A percentile compares a stretch with the other conserved stretches of the same genome.
phyloP scores from a whole-genome alignment of 2,329 filamentous ascomycete genomes.

The Penicillium sumatraense region DNA sequence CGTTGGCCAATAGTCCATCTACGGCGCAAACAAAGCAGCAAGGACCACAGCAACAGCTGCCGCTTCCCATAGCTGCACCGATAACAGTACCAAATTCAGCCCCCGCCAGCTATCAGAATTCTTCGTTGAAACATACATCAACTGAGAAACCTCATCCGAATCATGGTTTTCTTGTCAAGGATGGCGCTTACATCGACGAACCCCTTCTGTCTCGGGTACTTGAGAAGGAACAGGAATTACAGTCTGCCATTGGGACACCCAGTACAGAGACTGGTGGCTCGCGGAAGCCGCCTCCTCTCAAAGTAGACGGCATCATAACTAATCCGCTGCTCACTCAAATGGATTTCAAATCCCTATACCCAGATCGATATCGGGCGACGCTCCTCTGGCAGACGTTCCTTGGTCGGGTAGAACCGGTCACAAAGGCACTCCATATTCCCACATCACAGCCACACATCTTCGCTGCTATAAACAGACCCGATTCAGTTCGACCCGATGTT shows the following conservation, averaged over 20 bases:
- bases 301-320: constrained; percentile 27
- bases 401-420: constrained; percentile 31
- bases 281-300: constrained; percentile 16
- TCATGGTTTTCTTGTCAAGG: constrained; percentile 26
- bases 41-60: neutral
- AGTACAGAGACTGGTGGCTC: constrained; percentile 1
- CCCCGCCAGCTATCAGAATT: neutral
- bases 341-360: constrained; percentile 22
- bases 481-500: constrained; percentile 22
- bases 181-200: constrained; percentile 37
- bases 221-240: constrained; percentile 33
- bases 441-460: constrained; percentile 32
- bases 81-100: neutral
- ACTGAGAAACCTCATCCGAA: neutral
- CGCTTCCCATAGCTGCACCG: neutral
- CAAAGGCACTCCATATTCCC: constrained; percentile 36
- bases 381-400: constrained; percentile 36
- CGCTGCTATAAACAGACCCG: constrained; percentile 31
- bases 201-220: constrained; percentile 30
- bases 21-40: neutral
- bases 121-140: neutral
- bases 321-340: constrained; percentile 19
- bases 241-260: constrained; percentile 25
- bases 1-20: constrained; percentile 6
- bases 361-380: constrained; percentile 28